These are phyloP conservation scores for Lycium ferocissimum DNA, from an alignment of 257 asterid genomes.

Conservation along the genomic window DNA sequence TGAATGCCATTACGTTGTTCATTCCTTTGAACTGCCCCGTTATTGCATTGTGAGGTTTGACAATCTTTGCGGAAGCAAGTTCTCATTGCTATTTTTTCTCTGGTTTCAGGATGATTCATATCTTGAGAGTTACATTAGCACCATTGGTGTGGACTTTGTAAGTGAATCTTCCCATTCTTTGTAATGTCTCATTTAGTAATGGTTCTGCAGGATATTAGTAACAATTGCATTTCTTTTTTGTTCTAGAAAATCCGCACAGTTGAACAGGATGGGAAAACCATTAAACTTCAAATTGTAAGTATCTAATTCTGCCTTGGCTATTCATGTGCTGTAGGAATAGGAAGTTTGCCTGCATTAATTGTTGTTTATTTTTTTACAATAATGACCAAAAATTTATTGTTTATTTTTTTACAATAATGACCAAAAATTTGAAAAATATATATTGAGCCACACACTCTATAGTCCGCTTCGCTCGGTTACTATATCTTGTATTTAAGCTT, in stretches of 20 bases:
- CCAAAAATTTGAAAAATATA: not conserved
- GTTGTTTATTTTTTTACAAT: not conserved
- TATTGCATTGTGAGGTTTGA: not conserved
- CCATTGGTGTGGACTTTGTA: slow-evolving; percentile 97
- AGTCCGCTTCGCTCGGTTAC: not conserved
- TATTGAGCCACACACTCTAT: not conserved
- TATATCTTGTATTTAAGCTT: not conserved
- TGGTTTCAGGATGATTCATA: slow-evolving; percentile 86
- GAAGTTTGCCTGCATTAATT: not conserved
- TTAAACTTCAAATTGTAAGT: slow-evolving; percentile 93
- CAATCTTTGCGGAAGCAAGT: not conserved
- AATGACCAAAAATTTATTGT: not conserved
- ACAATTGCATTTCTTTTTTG: slow-evolving; percentile 24
- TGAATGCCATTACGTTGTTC: not conserved
- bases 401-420: too few species aligned
- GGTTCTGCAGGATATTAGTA: not conserved
- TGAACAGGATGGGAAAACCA: slow-evolving; percentile 94
- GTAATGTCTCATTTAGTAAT: not conserved
- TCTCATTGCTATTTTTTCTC: slow-evolving; percentile 27
- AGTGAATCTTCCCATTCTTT: slow-evolving; percentile 42
- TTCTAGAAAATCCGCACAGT: slow-evolving; percentile 88
- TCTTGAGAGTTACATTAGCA: slow-evolving; percentile 92
- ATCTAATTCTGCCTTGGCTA: slow-evolving; percentile 11
- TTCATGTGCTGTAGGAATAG: not conserved
- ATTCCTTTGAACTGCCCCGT: not conserved